Base-by-base conservation (phyloP, 345 rosid species). In the Eucalyptus shirleyi region DNA sequence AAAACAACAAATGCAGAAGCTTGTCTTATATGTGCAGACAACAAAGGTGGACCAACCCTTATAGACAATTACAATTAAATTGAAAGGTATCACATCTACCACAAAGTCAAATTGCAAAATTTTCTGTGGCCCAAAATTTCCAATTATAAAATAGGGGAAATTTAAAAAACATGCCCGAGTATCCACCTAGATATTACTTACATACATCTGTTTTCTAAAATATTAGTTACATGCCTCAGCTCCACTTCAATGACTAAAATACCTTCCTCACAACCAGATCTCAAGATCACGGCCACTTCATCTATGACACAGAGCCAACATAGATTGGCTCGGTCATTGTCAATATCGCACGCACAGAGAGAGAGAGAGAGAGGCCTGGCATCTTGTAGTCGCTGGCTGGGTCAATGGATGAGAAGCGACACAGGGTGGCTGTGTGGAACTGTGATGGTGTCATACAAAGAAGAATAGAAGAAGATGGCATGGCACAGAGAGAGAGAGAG, bases 281-380 rank as follows among this genome's bases (percentile, higher is more conserved):
- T 65, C 19, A 3, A 65, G 72, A 65, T 65, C 9, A 40, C 5
- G 40, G 42, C 42, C 5, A 5, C 42, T 40, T 40, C 42, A 40
- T 40, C 42, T 40, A 40, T 40, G 42, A 40, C 42, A 40, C 12
- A 15, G 13, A 69, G 81, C 81, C 81, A 34, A 69, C 42, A 6
- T 34, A 69, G 81, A 34, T 69, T 34, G 24, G 81, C 24, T 18
- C 5, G 7, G 42, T 18, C 81, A 34, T 34, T 2, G 2, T 18
- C 26, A 34, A 34, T 72, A 69, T 34, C 14, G 8, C 44, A 0
- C 2, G 15, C 7, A 0, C 0, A 1, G 72, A 28, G 69, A 30
- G 77, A 65, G 77, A n/a, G 69, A n/a, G 77, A 65, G 80, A 67
- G 40, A 17, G 44, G 44, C 81, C 4, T 10, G 24, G 81, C 81